Base-by-base conservation (phyloP, 352 stramenopile genomes). In the Globisporangium parvum region DNA sequence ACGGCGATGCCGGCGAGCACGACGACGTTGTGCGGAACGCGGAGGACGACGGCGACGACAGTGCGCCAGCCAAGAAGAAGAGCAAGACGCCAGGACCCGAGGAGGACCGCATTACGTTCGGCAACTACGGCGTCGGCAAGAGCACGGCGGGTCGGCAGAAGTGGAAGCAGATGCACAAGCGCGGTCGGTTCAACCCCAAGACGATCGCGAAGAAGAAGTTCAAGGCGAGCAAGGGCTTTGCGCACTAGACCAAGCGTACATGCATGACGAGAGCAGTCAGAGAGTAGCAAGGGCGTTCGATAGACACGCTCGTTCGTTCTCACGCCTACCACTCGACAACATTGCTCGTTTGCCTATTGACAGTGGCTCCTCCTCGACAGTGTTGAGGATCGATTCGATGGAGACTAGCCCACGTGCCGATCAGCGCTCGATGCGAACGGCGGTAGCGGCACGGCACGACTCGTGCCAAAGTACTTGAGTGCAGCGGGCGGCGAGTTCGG, bases 181-280 rank as follows among this genome's bases (percentile, higher is more conserved):
- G 88, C 64, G 97, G 97, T 44, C 88, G 96, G 56, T 99, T 92
- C 59, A 95, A 95, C 77, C 83, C 83, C 28, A 94, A 95, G 63
- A 92, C 80, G 60, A 90, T 91, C 50, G 75, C 81, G 63, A 95
- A 95, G 82, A 88, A 87, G 64, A 85, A 85, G 56, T 86, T 57
- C 66, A 93, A 85, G 77, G 66, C 67, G 54, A 81, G 67, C 64
- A 83, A 83, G 62, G 80, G 82, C 45, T 71, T 77, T 23, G 63
- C 60, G 20, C 71, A 85, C 59, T 93, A 89, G 69, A 58, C 33
- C 57, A 49, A 55, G 37, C 17, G 49, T 60, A 57, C 20, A 37
- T 65, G 51, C 40, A 26, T 63, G 40, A n/a, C 15, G 20, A 18
- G n/a, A n/a, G n/a, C n/a, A n/a, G n/a, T n/a, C n/a, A n/a, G n/a